Evolutionary conservation across 352 stramenopile genomes (phyloP).

Genomic region (Phytophthora pseudosyringae): DNA sequence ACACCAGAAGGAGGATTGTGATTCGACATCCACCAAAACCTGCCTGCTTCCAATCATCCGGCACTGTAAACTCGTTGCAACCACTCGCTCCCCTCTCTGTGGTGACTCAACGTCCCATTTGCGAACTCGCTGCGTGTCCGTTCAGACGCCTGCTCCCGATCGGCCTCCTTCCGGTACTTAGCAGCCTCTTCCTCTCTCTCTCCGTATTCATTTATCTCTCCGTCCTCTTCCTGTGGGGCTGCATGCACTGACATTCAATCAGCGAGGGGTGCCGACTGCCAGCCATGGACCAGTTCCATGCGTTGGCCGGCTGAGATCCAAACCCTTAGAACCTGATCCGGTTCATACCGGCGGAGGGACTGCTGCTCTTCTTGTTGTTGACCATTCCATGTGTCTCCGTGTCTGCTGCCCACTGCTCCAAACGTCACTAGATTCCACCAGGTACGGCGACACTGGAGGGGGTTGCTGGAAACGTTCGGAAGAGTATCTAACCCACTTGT

Average conservation of each 20-base stretch:
- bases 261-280: conserved; percentile 67
- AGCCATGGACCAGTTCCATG: conserved; percentile 56
- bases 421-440: conserved; percentile 6
- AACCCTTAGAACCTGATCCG: conserved; percentile 74
- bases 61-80: background rate
- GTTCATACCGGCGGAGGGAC: conserved; percentile 68
- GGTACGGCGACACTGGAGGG: conserved; percentile 9
- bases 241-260: conserved; percentile 48
- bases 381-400: conserved; percentile 32
- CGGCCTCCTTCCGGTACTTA: conserved; percentile 25
- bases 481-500: background rate
- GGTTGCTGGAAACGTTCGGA: background rate
- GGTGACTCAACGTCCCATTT: conserved; percentile 4
- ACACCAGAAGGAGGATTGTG: no score
- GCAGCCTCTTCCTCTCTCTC: conserved; percentile 1
- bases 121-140: conserved; percentile 1
- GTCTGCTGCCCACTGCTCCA: conserved; percentile 3
- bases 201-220: background rate
- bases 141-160: no score
- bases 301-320: conserved; percentile 60
- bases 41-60: no score
- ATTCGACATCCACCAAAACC: no score
- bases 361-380: conserved; percentile 47
- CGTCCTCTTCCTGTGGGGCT: conserved; percentile 17
- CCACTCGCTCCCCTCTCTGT: background rate